These are phyloP conservation scores for Anthracocystis panici-leucophaei DNA, from an alignment of 1,284 basidiomycete species.

Conservation along the genomic window DNA sequence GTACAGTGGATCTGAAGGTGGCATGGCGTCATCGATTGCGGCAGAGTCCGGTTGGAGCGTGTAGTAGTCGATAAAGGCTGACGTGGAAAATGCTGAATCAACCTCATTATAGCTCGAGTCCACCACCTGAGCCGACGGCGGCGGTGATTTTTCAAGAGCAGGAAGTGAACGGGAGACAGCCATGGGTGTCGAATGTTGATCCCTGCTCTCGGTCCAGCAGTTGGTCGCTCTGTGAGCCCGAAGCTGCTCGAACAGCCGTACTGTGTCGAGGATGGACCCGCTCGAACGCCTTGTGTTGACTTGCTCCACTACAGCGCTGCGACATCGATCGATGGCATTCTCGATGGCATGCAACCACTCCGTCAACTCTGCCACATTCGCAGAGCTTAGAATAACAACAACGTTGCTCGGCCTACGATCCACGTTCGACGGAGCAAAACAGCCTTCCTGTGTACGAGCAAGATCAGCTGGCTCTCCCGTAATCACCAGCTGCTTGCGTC, in stretches of 20 bases:
- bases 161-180: conserved; percentile 7
- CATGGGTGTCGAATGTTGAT: conserved; percentile 14
- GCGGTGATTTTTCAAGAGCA: neutral
- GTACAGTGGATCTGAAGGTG: conserved; percentile 3
- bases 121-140: neutral
- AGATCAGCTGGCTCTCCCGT: conserved; percentile 6
- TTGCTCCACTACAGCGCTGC: neutral
- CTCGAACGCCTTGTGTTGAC: conserved; percentile 6
- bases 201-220: neutral
- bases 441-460: too few relatives aligned
- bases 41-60: conserved; percentile 6
- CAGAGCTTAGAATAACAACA: conserved; percentile 20
- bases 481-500: conserved; percentile 22
- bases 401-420: neutral
- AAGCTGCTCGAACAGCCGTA: conserved; percentile 19
- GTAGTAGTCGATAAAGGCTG: conserved; percentile 32
- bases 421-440: too few relatives aligned
- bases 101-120: neutral
- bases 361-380: conserved; percentile 21
- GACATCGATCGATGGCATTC: conserved; percentile 4
- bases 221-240: neutral
- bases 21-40: neutral
- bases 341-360: conserved; percentile 22
- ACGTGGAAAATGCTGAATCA: conserved; percentile 16
- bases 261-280: conserved; percentile 12